Base-by-base conservation (phyloP, 1,284 basidiomycete species). In the Ceratobasidium sp. region DNA sequence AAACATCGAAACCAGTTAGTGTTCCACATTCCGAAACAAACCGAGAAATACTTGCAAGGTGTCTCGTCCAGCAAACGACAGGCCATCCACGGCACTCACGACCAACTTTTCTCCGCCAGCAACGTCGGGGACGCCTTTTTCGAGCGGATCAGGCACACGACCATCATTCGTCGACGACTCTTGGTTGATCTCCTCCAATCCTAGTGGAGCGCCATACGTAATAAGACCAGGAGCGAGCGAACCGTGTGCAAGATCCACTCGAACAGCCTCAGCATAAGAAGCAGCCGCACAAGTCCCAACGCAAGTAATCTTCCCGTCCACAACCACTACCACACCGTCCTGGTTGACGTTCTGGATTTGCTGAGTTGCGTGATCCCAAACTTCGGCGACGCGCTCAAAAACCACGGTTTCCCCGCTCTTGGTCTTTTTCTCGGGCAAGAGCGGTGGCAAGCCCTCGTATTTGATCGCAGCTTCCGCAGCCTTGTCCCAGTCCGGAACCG, bases 141-240 rank as follows among this genome's bases (percentile, higher is more conserved):
- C 74, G 34, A 91, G 77, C 1, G 86, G 84, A 76, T 91, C 89
- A 53, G 81, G 82, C 8, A 88, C 82, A 46, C 75, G 41, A 2
- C 92, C 92, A 77, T 94, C 92, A 41, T 82, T 83, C 0, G 92
- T 93, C 0, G 85, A 86, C 8, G 80, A 76, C 78, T 95, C 93
- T 71, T 82, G 78, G 0, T 82, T 72, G 69, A 84, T 84, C 73
- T 84, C 82, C 43, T 77, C 77, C 21, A 83, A 69, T 4, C 83
- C 83, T 6, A 84, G 74, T 21, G 77, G 76, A 18, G 80, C 79
- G 4, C 83, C 83, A 39, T 79, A 81, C 4, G 78, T 78, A 59
- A 80, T 80, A 61, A 83, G 72, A 36, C 82, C 81, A 1, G 82
- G 82, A 0, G 79, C 76, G 45, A 84, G 77, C 21, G 77, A 78